Conservation (phyloP, 164 flowering plant genomes). For the Umbilicus rupestris region DNA sequence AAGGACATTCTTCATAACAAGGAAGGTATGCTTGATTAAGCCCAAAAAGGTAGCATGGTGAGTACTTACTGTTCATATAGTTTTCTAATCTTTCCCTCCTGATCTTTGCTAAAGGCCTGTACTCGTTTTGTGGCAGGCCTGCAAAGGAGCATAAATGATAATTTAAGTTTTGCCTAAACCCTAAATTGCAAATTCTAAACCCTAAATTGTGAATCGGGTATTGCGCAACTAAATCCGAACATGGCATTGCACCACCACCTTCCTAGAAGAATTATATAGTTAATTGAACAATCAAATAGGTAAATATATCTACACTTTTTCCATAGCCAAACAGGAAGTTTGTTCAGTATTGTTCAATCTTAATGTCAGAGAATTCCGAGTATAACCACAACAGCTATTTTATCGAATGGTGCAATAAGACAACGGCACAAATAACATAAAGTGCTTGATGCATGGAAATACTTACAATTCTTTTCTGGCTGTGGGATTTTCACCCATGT, state of each 20-base stretch:
- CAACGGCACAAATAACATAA: background rate
- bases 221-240: background rate
- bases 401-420: too few relatives aligned
- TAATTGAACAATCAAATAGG: constrained; percentile 1
- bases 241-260: background rate
- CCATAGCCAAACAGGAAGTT: background rate
- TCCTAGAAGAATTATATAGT: background rate
- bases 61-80: constrained; percentile 74
- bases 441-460: background rate
- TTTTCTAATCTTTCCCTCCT: constrained; percentile 48
- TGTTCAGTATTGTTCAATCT: background rate
- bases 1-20: background rate
- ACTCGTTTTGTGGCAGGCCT: constrained; percentile 61
- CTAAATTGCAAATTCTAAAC: too few relatives aligned
- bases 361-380: too few relatives aligned
- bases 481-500: constrained; percentile 18
- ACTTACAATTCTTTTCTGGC: constrained; percentile 33
- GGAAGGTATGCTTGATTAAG: background rate
- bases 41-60: constrained; percentile 4
- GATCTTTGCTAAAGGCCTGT: constrained; percentile 54
- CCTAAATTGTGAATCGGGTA: background rate
- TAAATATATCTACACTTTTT: background rate
- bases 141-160: background rate
- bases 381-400: background rate
- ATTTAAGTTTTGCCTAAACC: background rate